Conservation (phyloP, 352 stramenopile genomes). For the Halophytophthora polymorphica region DNA sequence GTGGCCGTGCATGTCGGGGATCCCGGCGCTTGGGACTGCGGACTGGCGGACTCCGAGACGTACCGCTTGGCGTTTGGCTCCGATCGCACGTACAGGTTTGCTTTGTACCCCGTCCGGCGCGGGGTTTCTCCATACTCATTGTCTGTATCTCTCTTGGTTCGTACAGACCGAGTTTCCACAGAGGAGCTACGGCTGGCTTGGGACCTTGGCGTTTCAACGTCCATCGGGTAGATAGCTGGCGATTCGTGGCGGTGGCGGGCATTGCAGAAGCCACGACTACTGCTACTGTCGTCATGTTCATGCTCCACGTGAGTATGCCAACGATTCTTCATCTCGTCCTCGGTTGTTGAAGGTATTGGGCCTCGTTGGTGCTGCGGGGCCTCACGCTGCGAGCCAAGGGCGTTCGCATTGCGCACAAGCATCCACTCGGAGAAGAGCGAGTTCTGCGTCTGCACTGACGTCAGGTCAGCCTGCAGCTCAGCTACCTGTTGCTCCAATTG, state of each 20-base stretch:
- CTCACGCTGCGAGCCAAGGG: constrained; percentile 28
- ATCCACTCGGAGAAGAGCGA: constrained; percentile 77
- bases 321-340: constrained; percentile 7
- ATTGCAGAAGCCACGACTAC: constrained; percentile 5
- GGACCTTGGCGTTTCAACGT: background rate
- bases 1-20: constrained; percentile 10
- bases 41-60: background rate
- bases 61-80: background rate
- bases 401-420: constrained; percentile 68
- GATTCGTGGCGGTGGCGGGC: constrained; percentile 3
- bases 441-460: constrained; percentile 57
- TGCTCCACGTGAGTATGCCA: constrained; percentile 9
- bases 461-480: constrained; percentile 61
- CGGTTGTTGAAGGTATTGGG: background rate
- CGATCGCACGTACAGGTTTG: constrained; percentile 3
- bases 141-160: background rate
- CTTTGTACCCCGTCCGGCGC: constrained; percentile 1
- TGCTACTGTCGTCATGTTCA: constrained; percentile 13
- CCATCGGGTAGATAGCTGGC: constrained; percentile 1
- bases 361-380: constrained; percentile 6
- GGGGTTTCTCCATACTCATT: constrained; percentile 9
- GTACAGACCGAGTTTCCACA: background rate
- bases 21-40: background rate
- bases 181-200: constrained; percentile 2
- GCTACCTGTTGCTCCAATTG: constrained; percentile 36